A percentile compares a stretch with the other conserved stretches of the same genome.
These are phyloP conservation scores for Collybia mongolica DNA, from an alignment of 768 basidiomycete species.

Conservation along the genomic window DNA sequence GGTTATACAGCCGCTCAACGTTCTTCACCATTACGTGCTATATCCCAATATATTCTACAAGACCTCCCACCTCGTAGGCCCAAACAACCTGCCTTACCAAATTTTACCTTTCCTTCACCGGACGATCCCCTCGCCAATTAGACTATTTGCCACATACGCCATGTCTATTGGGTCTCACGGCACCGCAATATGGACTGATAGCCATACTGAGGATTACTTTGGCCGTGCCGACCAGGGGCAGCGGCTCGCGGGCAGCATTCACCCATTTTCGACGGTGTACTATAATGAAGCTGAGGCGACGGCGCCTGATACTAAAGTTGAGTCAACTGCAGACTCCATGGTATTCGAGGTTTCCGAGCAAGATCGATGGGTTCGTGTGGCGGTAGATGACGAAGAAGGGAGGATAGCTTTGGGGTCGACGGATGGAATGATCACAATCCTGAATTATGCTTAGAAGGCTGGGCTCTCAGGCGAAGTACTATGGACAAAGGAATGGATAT, in stretches of 20 bases:
- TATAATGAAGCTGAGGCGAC: slow-evolving; percentile 20
- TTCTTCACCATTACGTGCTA: slow-evolving; percentile 62
- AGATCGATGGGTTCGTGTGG: slow-evolving; percentile 49
- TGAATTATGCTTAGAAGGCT: slow-evolving; percentile 43
- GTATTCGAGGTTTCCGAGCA: slow-evolving; percentile 45
- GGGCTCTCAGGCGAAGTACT: background rate
- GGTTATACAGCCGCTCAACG: slow-evolving; percentile 51
- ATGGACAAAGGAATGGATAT: no score
- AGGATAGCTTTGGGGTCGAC: slow-evolving; percentile 39
- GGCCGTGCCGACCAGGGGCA: slow-evolving; percentile 51
- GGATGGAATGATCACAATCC: slow-evolving; percentile 49
- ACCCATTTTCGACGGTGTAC: background rate
- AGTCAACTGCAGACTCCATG: slow-evolving; percentile 31
- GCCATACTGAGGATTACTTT: slow-evolving; percentile 51
- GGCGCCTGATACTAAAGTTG: slow-evolving; percentile 22
- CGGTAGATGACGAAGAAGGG: slow-evolving; percentile 47
- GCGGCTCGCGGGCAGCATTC: slow-evolving; percentile 49
- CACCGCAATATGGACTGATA: slow-evolving; percentile 67
- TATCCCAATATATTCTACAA: slow-evolving; percentile 39
- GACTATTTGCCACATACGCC: slow-evolving; percentile 53
- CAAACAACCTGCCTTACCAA: slow-evolving; percentile 45
- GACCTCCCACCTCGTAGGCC: slow-evolving; percentile 16
- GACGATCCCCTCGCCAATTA: slow-evolving; percentile 53
- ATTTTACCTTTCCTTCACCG: slow-evolving; percentile 33
- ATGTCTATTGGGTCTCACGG: slow-evolving; percentile 57